Evolutionary conservation across 768 basidiomycete species (phyloP).

Genomic region (Hortiboletus campestris): DNA sequence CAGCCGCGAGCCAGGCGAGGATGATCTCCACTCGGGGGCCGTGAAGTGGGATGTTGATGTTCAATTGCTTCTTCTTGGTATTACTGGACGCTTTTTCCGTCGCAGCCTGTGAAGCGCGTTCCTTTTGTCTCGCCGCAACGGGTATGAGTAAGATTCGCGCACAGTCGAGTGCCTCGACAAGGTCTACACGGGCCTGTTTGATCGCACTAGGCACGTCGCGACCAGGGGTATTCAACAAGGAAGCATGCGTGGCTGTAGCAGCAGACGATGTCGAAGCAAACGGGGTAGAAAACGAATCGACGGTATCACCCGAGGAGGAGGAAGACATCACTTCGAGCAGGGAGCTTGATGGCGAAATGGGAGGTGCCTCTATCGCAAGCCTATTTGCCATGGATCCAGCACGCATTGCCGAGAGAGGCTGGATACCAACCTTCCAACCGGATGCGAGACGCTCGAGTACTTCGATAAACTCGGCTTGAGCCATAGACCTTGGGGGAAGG

Average conservation of each 20-base stretch:
- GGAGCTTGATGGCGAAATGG: constrained; percentile 26
- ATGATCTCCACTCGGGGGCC: constrained; percentile 85
- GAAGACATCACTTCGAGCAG: constrained; percentile 24
- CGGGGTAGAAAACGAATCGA: constrained; percentile 12
- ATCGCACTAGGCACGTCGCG: constrained; percentile 17
- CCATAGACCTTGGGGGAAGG: constrained; percentile 82
- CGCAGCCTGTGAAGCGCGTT: constrained; percentile 51
- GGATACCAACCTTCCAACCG: constrained; percentile 69
- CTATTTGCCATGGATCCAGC: constrained; percentile 35
- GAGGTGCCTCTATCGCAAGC: constrained; percentile 41
- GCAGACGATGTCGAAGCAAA: constrained; percentile 26
- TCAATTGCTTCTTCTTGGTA: constrained; percentile 54
- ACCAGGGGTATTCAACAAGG: constrained; percentile 23
- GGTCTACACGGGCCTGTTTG: constrained; percentile 34
- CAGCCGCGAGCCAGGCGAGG: constrained; percentile 81
- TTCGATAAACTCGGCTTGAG: constrained; percentile 87
- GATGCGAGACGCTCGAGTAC: constrained; percentile 75
- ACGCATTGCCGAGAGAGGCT: constrained; percentile 50
- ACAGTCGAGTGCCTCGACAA: constrained; percentile 59
- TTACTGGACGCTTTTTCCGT: constrained; percentile 43
- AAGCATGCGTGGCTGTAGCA: constrained; percentile 15
- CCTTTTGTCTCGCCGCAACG: constrained; percentile 60
- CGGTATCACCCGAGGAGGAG: constrained; percentile 23
- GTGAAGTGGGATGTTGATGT: constrained; percentile 81
- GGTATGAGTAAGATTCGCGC: constrained; percentile 73